Percentiles rank a stretch among this genome's conserved stretches.
Evolutionary conservation across 2,329 filamentous ascomycete genomes (phyloP).

Genomic region (Torrubiellomyces zombiae): DNA sequence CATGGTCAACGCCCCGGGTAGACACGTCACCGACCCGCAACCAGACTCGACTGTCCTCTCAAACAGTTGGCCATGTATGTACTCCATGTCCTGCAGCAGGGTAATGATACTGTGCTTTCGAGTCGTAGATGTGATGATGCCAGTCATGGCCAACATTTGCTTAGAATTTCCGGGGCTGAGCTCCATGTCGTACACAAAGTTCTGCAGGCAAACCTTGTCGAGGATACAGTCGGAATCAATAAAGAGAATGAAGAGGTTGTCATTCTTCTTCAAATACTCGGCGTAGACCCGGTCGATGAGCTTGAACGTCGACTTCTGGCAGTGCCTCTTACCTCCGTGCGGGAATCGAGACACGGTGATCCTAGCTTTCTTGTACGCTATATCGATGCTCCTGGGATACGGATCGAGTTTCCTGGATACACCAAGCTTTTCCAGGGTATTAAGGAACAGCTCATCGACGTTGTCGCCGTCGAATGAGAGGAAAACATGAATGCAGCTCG

Average conservation of each 20-base stretch:
- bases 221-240: conserved; percentile 96
- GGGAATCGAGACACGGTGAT: conserved; percentile 85
- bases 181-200: conserved; percentile 98
- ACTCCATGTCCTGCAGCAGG: conserved; percentile 92
- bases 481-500: conserved; percentile 85
- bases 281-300: conserved; percentile 87
- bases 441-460: conserved; percentile 77
- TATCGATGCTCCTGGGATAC: conserved; percentile 82
- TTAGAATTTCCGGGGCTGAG: conserved; percentile 80
- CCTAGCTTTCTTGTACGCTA: conserved; percentile 64
- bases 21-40: conserved; percentile 83
- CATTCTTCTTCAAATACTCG: conserved; percentile 70
- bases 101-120: conserved; percentile 80
- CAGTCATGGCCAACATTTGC: conserved; percentile 95
- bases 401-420: conserved; percentile 59
- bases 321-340: conserved; percentile 85
- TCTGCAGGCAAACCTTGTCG: conserved; percentile 81
- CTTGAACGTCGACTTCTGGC: conserved; percentile 83
- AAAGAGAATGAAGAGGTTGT: conserved; percentile 89
- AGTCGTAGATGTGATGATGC: conserved; percentile 89
- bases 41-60: conserved; percentile 90
- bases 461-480: conserved; percentile 86
- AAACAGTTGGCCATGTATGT: conserved; percentile 91
- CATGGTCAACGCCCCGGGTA: conserved; percentile 90
- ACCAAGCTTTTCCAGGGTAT: conserved; percentile 70